Base-by-base conservation (phyloP, 169 alveolate species). In the Theileria orientalis region DNA sequence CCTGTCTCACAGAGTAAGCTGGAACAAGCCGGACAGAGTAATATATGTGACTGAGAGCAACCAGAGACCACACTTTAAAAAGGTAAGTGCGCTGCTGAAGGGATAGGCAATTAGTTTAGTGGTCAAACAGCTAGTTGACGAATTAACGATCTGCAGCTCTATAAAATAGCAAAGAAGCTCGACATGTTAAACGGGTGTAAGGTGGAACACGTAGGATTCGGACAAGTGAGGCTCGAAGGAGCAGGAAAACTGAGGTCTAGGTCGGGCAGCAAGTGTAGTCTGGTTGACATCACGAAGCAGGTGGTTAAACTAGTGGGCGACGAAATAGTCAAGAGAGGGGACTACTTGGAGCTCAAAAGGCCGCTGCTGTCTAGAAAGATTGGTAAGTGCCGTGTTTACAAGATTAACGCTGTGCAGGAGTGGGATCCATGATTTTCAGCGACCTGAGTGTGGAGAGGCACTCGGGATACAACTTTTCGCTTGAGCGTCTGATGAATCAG, bases 11-110 rank as follows among this genome's bases (percentile, higher is more conserved):
- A 51, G 93, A 52, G 73, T 89, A 13, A 7, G 29, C 29, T 57
- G 47, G 74, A 74, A 84, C 76, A 82, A 85, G 57, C 89, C 92
- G 21, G 72, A 80, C 54, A 74, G 77, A 59, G 63, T 89, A 25
- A 74, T 89, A 7, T 89, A 89, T 57, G 69, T 89, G 33, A 83
- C 87, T 0, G 93, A 89, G 54, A 73, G 66, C 41, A 80, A 85
- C 21, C 93, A 89, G 54, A 68, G 46, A 23, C 49, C 77, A 14
- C 93, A 89, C 74, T 89, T 89, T 61, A 54, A 49, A 60, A 83
- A 74, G 72, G 90, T 85, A 37, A 47, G 70, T 76, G 42, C 83
- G 5, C 52, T 69, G 2, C 44, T 59, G 0, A 74, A 75, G n/a
- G 40, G 37, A 63, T 2, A 42, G 13, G 9, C 6, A 25, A 2